Evolutionary conservation across 2,329 filamentous ascomycete species (phyloP), one percentile per base, ranked within the genome.

Genomic region (Macrophomina pseudophaseolina): DNA sequence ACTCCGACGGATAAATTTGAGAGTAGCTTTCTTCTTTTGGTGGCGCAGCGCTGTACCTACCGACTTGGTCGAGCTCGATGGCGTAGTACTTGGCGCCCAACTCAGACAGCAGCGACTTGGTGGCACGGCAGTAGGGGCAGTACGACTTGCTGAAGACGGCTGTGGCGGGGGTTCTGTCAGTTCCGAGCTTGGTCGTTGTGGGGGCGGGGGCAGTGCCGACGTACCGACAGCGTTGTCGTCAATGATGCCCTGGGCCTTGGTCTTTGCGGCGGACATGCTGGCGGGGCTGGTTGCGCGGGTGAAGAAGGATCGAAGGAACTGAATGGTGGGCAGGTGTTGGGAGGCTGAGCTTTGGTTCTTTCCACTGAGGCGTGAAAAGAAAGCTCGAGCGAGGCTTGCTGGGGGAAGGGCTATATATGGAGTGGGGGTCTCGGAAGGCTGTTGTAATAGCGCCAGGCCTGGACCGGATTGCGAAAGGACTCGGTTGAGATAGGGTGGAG

Each of bases 131-230:
- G 87, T 97, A 96, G 12, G 94, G 93, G 87, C 95, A 99, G 84
- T 93, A 97, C 16, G 90, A 92, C 85, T 99, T 99, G 82, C 91
- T 94, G 87, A 99, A 99, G 78, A 99, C 92, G 74, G 95, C 91
- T 92, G 60, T 49, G 16, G 14, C 18, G 7, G 54, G 12, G 35
- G 49, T 18, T 30, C 51, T 8, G 48, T 28, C 12, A 66, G 64
- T 23, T 5, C 14, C 38, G 12, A 56, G 44, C 16, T 7, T 32
- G 5, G 2, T 8, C 9, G n/a, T 35, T 54, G 32, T 5, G 30
- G 7, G 2, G 33, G 9, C 1, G 51, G 52, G 6, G 12, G 23
- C 2, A 46, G 16, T 18, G 53, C 18, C 12, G 12, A 83, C 89
- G 65, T 84, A 92, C 90, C 90, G 80, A 97, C 93, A 74, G 88